Base-by-base conservation (phyloP, 257 asterid species). In the Solanum pimpinellifolium region DNA sequence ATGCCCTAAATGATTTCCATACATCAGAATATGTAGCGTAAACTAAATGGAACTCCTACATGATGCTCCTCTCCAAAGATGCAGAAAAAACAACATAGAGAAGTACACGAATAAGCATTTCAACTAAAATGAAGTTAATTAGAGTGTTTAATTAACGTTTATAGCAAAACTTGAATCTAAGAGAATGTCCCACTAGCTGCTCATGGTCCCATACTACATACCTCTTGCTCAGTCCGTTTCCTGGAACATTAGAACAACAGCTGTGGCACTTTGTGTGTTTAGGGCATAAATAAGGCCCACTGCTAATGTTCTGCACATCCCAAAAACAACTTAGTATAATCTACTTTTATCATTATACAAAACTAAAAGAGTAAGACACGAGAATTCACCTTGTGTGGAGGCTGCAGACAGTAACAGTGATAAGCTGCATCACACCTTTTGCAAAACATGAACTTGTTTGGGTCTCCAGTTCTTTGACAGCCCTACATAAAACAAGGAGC, bases 181-280 rank as follows among this genome's bases (percentile, higher is more conserved):
- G 42, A 78, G 84, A 78, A 78, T 46, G 15, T 78, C 84, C 84
- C 27, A 46, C 84, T 47, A 46, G 13, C 65, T 25, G 41, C 10
- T 29, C 18, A 35, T 9, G 80, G 76, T 88, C 62, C 68, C 37
- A 86, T 78, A 89, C 65, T 46, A 49, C 94, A 84, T 86, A 97
- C 99, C 99, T 96, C 73, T 95, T 94, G 78, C 99, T 96, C 83
- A 91, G 91, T 89, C 99, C 99, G 70, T 97, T 96, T 88, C 99
- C 99, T 44, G 99, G 99, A 88, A 96, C 97, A 84, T 91, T 88
- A 90, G 99, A 97, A 85, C 77, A 91, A 89, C 99, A 97, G 90
- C 99, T 96, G 88, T 97, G 99, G 85, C 99, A 97, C 92, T 88
- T 95, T 2, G 99, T 97, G 88, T 97, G 99, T 90, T 97, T 95